phyloP scores from a whole-genome alignment of 257 asterid species.

The Ocimum tenuiflorum region DNA sequence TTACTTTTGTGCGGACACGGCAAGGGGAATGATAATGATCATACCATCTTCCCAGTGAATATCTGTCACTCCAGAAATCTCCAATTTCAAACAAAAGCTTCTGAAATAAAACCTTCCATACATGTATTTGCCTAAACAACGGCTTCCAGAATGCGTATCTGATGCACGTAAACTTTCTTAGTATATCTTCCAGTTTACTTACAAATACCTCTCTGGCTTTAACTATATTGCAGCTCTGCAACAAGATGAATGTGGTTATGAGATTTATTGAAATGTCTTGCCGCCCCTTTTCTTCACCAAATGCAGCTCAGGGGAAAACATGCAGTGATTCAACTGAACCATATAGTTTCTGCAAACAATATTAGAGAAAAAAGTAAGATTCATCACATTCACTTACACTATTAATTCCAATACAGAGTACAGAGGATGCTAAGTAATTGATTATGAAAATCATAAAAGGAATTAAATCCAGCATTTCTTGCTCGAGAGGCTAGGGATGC shows the following conservation, averaged over 20 bases:
- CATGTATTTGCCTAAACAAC: neutral
- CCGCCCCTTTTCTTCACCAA: no score
- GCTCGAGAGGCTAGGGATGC: no score
- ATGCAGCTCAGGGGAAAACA: no score
- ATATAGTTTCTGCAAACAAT: neutral
- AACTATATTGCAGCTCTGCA: neutral
- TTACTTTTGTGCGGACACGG: no score
- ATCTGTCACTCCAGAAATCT: no score
- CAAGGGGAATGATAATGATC: no score
- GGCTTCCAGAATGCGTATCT: neutral
- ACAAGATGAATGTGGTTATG: neutral
- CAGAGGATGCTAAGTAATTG: neutral
- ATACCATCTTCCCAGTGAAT: no score
- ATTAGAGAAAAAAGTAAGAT: neutral
- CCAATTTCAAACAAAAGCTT: no score
- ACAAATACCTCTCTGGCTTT: neutral
- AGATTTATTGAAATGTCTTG: neutral
- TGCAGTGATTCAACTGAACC: no score
- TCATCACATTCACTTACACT: neutral
- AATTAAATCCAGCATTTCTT: no score
- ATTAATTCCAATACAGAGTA: neutral
- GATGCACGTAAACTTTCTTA: neutral
- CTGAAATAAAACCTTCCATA: neutral
- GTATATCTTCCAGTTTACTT: neutral
- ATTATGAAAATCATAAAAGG: no score